Conservation (phyloP, 352 stramenopile species). For the Globisporangium viniferum region DNA sequence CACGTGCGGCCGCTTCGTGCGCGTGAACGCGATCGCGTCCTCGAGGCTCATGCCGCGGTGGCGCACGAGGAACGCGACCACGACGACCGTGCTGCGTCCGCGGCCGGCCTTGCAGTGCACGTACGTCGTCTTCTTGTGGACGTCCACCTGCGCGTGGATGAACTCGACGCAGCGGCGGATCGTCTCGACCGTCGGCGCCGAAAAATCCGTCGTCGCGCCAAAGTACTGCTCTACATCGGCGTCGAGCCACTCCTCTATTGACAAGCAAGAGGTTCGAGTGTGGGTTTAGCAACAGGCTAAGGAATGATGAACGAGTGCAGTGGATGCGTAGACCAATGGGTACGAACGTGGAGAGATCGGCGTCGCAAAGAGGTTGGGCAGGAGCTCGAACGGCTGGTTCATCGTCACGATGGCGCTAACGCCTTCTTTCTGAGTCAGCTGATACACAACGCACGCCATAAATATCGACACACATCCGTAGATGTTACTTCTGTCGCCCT, state of each 20-base stretch:
- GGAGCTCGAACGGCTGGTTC: constrained; percentile 66
- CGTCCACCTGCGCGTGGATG: constrained; percentile 54
- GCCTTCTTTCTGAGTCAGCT: constrained; percentile 53
- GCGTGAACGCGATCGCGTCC: constrained; percentile 50
- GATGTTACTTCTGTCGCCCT: not conserved
- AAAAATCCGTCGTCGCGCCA: constrained; percentile 64
- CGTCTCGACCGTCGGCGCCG: constrained; percentile 59
- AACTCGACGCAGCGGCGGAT: constrained; percentile 65
- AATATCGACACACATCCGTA: not conserved
- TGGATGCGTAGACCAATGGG: not conserved
- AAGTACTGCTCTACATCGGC: constrained; percentile 56
- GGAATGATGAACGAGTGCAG: too few relatives aligned
- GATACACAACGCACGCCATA: not conserved
- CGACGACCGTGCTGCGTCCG: constrained; percentile 68
- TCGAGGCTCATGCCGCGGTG: constrained; percentile 55
- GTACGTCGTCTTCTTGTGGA: constrained; percentile 55
- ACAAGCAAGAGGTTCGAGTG: too few relatives aligned
- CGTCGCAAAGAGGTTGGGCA: constrained; percentile 58
- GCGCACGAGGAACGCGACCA: constrained; percentile 68
- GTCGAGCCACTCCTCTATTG: constrained; percentile 41
- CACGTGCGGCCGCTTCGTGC: constrained; percentile 57
- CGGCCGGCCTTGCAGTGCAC: constrained; percentile 82
- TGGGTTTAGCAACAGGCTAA: too few relatives aligned
- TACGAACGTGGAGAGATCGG: constrained; percentile 52
- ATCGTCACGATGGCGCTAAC: constrained; percentile 75